Evolutionary conservation across 163 green algal genomes (phyloP).

Genomic region (Scenedesmus sp.): DNA sequence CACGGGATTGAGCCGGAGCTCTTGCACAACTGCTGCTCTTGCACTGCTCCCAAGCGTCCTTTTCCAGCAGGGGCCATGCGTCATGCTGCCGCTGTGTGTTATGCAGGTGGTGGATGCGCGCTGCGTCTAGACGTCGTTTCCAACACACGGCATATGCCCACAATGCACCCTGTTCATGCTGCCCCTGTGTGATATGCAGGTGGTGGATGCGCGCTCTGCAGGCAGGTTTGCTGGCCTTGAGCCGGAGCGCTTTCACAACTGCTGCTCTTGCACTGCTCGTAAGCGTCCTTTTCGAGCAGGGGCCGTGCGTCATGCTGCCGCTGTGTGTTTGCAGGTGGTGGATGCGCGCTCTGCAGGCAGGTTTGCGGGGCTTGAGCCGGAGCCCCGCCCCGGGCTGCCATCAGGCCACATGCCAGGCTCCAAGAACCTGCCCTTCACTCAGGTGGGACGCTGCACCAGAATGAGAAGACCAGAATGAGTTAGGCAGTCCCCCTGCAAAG

Average conservation of each 20-base stretch:
- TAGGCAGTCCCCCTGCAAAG: background rate
- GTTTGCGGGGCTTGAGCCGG: conserved; percentile 83
- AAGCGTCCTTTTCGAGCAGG: background rate
- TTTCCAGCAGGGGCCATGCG: too few species aligned
- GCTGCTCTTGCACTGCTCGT: too few species aligned
- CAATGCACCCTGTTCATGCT: too few species aligned
- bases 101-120: conserved; percentile 74
- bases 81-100: too few species aligned
- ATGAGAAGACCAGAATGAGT: background rate
- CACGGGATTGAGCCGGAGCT: conserved; percentile 85
- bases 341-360: conserved; percentile 71
- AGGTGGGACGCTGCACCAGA: background rate
- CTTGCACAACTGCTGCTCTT: too few species aligned
- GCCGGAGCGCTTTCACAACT: conserved; percentile 73
- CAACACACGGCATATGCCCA: too few species aligned
- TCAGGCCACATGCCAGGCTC: conserved; percentile 92
- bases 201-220: conserved; percentile 72
- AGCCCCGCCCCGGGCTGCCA: conserved; percentile 86
- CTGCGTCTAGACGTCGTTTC: background rate
- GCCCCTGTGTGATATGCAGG: conserved; percentile 3
- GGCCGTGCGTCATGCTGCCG: too few species aligned
- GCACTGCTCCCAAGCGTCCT: background rate
- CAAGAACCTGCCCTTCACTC: conserved; percentile 85
- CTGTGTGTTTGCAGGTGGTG: conserved; percentile 55
- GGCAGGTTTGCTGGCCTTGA: conserved; percentile 79